Conservation (phyloP, 306 rosid species). For the Glycine soja region DNA sequence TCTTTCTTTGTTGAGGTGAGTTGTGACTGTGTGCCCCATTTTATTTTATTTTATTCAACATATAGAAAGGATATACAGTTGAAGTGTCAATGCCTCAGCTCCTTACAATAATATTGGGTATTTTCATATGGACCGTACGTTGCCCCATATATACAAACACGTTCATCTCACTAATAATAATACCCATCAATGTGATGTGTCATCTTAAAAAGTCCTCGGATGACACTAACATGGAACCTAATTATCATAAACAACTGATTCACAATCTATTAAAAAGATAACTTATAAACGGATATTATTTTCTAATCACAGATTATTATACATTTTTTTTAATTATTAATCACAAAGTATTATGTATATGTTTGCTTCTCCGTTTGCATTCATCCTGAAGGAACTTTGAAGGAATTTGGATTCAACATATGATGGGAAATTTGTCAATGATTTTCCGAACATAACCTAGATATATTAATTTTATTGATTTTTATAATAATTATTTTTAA, state of each 20-base stretch:
- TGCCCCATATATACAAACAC: slow-evolving; percentile 8
- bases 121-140: neutral
- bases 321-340: too few species aligned
- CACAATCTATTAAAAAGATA: neutral
- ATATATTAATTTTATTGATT: too few species aligned
- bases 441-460: too few species aligned
- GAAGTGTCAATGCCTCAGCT: slow-evolving; percentile 56
- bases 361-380: too few species aligned
- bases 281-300: too few species aligned
- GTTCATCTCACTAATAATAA: neutral
- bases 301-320: too few species aligned
- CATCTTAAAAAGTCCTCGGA: neutral
- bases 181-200: neutral
- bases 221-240: slow-evolving; percentile 36
- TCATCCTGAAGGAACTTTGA: too few species aligned
- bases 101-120: neutral
- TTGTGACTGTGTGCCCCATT: slow-evolving; percentile 28
- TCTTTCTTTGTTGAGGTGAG: slow-evolving; percentile 24
- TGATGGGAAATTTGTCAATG: too few species aligned
- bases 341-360: too few species aligned
- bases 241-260: neutral
- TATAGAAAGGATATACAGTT: slow-evolving; percentile 44
- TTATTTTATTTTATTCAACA: neutral
- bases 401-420: too few species aligned
- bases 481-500: too few species aligned